Evolutionary conservation across 1,284 basidiomycete genomes (phyloP), one percentile per base, ranked within the genome.

Genomic region (Anthracocystis walkeri): DNA sequence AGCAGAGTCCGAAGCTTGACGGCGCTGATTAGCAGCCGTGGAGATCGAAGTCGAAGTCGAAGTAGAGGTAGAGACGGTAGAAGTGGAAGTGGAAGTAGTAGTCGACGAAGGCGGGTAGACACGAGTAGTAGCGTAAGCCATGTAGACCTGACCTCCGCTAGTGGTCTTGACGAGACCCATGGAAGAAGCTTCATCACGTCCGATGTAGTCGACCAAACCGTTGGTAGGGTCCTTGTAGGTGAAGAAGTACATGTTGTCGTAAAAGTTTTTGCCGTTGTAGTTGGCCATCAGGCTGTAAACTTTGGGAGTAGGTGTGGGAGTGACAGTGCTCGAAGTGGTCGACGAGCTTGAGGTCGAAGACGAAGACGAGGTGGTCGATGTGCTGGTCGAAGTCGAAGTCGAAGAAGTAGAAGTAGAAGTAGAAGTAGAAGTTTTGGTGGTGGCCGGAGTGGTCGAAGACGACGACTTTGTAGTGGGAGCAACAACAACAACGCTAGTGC

Each of bases 211-310:
- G 16, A 82, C 79, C 16, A 63, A n/a, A 21, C 79, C 79, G 23
- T 78, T 53, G 3, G 77, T 80, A 2, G 80, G 80, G 33, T 82
- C 80, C 10, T 48, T 45, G 46, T 38, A 71, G n/a, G 71, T 70
- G 66, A 75, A 82, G 57, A 76, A 82, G 70, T 69, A 76, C 58
- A 74, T 74, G 58, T 78, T 67, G 38, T 77, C n/a, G 62, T 72
- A 79, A 46, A 82, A 80, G 59, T 71, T 71, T n/a, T 49, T n/a
- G 7, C 72, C 77, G 12, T 61, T 16, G 51, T 75, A 75, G 59
- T 71, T 62, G 48, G 58, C 64, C 61, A 68, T 56, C 46, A 76
- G 45, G 11, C 12, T 54, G 68, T 76, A 76, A 18, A 67, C 65
- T 48, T 70, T 75, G 20, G 65, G 61, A 23, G 74, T 59, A 16